Evolutionary conservation across 1,284 basidiomycete species (phyloP).

Genomic region (Tilletia horrida): DNA sequence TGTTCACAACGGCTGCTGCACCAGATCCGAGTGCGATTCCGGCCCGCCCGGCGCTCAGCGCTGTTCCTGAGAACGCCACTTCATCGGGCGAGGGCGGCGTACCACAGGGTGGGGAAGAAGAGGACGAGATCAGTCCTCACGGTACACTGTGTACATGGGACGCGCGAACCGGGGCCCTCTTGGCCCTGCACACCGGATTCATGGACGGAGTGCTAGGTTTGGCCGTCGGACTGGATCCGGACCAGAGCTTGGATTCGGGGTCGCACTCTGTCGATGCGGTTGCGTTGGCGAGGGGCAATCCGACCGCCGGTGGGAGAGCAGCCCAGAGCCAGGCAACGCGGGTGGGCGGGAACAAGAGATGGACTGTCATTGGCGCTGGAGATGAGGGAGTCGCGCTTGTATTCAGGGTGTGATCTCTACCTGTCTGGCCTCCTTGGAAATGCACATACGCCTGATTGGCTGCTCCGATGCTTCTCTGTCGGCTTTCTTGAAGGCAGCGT

Average conservation of each 20-base stretch:
- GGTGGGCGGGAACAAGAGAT: constrained; percentile 48
- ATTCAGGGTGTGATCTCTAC: constrained; percentile 39
- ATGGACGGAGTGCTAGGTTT: constrained; percentile 74
- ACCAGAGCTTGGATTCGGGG: constrained; percentile 41
- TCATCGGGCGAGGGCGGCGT: background rate
- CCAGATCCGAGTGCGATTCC: constrained; percentile 2
- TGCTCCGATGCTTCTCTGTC: too few relatives aligned
- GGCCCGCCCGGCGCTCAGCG: background rate
- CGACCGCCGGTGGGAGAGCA: constrained; percentile 37
- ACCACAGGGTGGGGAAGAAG: background rate
- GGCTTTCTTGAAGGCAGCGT: too few relatives aligned
- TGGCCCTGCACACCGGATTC: constrained; percentile 81
- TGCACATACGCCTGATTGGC: too few relatives aligned
- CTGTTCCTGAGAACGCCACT: background rate
- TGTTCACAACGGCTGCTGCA: constrained; percentile 62
- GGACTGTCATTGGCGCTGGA: constrained; percentile 52
- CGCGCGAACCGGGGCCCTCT: constrained; percentile 72
- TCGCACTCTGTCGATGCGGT: constrained; percentile 11
- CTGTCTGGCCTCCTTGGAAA: too few relatives aligned
- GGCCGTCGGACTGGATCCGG: constrained; percentile 59
- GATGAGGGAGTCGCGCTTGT: constrained; percentile 54
- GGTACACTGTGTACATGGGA: constrained; percentile 87
- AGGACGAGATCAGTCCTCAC: constrained; percentile 60
- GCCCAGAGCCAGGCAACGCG: background rate
- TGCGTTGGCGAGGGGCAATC: constrained; percentile 52